These are phyloP conservation scores for Fragaria iinumae DNA, from an alignment of 306 rosid genomes.

Conservation along the genomic window DNA sequence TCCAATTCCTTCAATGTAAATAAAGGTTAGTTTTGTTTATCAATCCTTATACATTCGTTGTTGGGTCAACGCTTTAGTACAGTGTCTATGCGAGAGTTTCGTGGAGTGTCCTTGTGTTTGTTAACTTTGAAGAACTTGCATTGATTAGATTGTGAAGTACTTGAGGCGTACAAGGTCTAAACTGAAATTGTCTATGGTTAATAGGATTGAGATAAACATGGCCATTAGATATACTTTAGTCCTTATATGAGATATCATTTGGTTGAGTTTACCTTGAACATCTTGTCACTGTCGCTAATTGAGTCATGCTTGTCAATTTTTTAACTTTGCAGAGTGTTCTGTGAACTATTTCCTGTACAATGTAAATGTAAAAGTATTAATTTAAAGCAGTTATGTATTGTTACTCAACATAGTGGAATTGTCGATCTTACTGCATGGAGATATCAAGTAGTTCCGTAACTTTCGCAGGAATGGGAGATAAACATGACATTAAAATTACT, in stretches of 20 bases:
- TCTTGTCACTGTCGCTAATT: conserved; percentile 17
- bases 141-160: background rate
- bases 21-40: conserved; percentile 53
- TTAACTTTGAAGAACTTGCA: background rate
- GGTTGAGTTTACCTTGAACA: conserved; percentile 15
- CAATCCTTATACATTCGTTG: background rate
- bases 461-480: conserved; percentile 36
- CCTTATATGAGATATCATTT: conserved; percentile 3
- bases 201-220: background rate
- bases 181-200: background rate
- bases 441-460: conserved; percentile 27
- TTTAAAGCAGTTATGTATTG: conserved; percentile 41
- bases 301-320: conserved; percentile 5
- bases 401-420: conserved; percentile 46
- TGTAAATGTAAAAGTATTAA: conserved; percentile 5
- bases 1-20: conserved; percentile 60
- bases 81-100: background rate
- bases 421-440: conserved; percentile 27
- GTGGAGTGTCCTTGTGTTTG: background rate
- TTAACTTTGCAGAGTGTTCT: background rate
- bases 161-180: background rate
- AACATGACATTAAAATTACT: conserved; percentile 32
- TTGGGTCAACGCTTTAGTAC: background rate
- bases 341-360: conserved; percentile 14
- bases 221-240: background rate